Conservation (phyloP, 768 basidiomycete genomes). For the Leucosporidium scottii region DNA sequence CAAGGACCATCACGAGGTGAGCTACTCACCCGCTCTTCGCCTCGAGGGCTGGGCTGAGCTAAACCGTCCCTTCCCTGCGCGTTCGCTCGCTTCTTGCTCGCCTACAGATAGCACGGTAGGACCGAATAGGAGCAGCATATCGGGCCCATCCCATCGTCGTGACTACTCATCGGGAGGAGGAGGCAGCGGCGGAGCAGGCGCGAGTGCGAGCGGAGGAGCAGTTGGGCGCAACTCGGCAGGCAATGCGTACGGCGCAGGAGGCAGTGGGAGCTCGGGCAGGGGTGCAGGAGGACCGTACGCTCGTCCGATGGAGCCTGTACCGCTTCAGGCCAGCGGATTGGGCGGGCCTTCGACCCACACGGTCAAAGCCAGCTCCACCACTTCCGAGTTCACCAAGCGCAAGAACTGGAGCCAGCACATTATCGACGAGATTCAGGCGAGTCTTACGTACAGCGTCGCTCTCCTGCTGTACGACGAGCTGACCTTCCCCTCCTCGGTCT, state of each 20-base stretch:
- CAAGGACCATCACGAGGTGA: neutral
- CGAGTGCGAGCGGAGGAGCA: no score
- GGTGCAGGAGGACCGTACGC: conserved; percentile 1
- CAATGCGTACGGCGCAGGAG: neutral
- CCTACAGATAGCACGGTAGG: no score
- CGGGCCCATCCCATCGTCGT: no score
- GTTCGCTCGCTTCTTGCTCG: no score
- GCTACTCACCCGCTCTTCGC: no score
- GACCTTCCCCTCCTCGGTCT: neutral
- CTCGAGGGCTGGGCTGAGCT: neutral
- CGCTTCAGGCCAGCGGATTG: neutral
- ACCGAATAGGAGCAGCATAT: no score
- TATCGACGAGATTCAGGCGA: conserved; percentile 34
- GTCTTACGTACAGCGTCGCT: neutral
- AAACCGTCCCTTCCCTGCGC: neutral
- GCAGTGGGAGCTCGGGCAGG: neutral
- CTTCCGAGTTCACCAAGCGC: conserved; percentile 35
- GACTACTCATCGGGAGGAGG: neutral
- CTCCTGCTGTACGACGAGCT: neutral
- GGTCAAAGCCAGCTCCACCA: conserved; percentile 32
- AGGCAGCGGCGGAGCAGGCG: neutral
- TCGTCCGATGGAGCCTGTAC: neutral
- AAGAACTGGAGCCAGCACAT: conserved; percentile 37
- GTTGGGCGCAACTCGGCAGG: neutral
- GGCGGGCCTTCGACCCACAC: conserved; percentile 7